Conservation (phyloP, 2,329 filamentous ascomycete genomes). For the Hawksworthiomyces lignivorus region DNA sequence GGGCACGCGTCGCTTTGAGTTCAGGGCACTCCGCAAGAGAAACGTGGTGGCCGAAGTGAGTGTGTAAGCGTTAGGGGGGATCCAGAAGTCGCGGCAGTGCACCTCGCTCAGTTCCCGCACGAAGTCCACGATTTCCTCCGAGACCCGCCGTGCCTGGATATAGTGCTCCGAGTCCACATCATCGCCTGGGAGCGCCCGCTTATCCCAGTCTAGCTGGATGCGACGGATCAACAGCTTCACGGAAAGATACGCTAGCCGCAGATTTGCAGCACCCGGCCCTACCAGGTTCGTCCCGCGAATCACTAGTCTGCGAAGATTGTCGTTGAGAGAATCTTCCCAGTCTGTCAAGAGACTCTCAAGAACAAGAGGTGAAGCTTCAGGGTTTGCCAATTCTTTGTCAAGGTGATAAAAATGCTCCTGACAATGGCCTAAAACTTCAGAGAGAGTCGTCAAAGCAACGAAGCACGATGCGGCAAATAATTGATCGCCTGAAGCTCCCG, state of each 20-base stretch:
- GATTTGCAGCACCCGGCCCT: background rate
- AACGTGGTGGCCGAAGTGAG: conserved; percentile 1
- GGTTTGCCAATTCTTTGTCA: background rate
- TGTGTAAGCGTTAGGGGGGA: background rate
- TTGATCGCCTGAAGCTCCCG: background rate
- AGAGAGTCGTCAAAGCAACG: background rate
- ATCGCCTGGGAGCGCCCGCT: background rate
- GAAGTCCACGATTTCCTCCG: conserved; percentile 2
- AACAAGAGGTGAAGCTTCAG: background rate
- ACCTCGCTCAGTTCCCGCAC: background rate
- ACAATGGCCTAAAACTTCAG: background rate
- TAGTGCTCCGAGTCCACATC: background rate
- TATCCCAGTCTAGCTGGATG: background rate
- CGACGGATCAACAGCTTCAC: background rate
- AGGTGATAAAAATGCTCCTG: background rate
- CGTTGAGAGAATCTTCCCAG: background rate
- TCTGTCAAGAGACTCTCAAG: background rate
- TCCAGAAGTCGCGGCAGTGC: conserved; percentile 1
- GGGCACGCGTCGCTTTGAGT: background rate
- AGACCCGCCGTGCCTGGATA: background rate
- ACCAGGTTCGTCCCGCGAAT: background rate
- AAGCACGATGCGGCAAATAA: background rate
- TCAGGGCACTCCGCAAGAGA: background rate
- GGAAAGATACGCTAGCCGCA: background rate
- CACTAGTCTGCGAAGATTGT: background rate